phyloP scores from a whole-genome alignment of 2,329 filamentous ascomycete genomes.

The Exophiala spinifera region DNA sequence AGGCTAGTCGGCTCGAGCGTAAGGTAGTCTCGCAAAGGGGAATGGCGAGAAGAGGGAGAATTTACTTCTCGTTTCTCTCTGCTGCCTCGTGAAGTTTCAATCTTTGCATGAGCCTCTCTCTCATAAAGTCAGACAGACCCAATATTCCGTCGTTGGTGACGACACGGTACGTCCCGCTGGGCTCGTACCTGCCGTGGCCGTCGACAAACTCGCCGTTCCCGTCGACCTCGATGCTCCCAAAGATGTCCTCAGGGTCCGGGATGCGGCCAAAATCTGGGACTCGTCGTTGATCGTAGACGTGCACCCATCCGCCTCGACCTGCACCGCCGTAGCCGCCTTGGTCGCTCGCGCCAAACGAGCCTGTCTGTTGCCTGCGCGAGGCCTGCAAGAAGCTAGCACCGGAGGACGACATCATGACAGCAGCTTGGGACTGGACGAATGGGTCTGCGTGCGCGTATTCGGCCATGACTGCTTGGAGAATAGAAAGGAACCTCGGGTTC shows the following conservation, averaged over 20 bases:
- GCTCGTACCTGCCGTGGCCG: slow-evolving; percentile 56
- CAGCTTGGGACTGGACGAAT: slow-evolving; percentile 56
- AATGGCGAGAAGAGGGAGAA: too few relatives aligned
- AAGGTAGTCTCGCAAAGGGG: too few relatives aligned
- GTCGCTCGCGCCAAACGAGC: slow-evolving; percentile 55
- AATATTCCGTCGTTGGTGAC: slow-evolving; percentile 60
- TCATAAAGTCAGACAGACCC: slow-evolving; percentile 48
- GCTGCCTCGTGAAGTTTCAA: slow-evolving; percentile 36
- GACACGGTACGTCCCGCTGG: slow-evolving; percentile 60
- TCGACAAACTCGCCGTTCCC: slow-evolving; percentile 56
- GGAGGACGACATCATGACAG: slow-evolving; percentile 58
- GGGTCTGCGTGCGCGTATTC: slow-evolving; percentile 56
- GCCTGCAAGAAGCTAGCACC: slow-evolving; percentile 38
- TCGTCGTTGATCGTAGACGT: slow-evolving; percentile 59
- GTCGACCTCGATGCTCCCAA: slow-evolving; percentile 63
- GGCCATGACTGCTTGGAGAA: slow-evolving; percentile 55
- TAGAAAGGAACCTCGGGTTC: slow-evolving; percentile 55
- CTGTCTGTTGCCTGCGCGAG: slow-evolving; percentile 43
- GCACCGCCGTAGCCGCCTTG: slow-evolving; percentile 59
- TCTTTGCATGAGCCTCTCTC: slow-evolving; percentile 49
- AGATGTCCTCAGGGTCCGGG: slow-evolving; percentile 62
- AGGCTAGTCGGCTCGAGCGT: too few relatives aligned
- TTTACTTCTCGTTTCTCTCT: slow-evolving; percentile 18
- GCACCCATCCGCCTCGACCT: slow-evolving; percentile 60
- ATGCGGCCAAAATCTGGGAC: slow-evolving; percentile 64